These are phyloP conservation scores for Infundibulicybe gibba DNA, from an alignment of 768 basidiomycete genomes.

Conservation along the genomic window DNA sequence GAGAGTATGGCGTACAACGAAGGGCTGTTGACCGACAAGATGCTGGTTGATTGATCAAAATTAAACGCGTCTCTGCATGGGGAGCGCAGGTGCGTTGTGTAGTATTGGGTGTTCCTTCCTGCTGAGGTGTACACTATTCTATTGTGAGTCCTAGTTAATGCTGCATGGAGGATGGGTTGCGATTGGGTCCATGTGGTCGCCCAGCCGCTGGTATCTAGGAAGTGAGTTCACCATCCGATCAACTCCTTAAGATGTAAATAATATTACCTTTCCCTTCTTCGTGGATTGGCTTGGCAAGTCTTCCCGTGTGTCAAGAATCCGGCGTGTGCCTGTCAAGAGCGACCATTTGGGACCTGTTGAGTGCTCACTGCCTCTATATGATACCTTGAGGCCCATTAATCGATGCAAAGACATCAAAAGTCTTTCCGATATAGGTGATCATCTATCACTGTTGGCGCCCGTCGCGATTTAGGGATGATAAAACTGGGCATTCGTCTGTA, in stretches of 20 bases:
- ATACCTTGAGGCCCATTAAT: constrained; percentile 7
- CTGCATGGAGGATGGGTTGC: constrained; percentile 17
- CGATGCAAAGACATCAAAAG: not conserved
- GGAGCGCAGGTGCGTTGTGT: constrained; percentile 61
- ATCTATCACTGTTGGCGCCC: too few species aligned
- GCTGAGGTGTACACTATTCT: constrained; percentile 39
- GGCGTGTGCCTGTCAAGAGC: not conserved
- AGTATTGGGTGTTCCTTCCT: constrained; percentile 40
- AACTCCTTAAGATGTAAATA: constrained; percentile 40
- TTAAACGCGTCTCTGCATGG: constrained; percentile 23
- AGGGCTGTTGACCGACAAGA: constrained; percentile 81
- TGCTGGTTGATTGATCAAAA: constrained; percentile 65
- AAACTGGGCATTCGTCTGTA: too few species aligned
- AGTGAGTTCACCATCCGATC: constrained; percentile 60
- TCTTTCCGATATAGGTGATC: constrained; percentile 1
- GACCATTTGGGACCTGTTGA: constrained; percentile 10
- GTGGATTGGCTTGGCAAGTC: constrained; percentile 7
- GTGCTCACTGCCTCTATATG: constrained; percentile 12
- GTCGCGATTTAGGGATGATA: too few species aligned
- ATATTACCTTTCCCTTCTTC: constrained; percentile 32
- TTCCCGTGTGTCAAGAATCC: not conserved
- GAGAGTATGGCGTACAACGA: constrained; percentile 93
- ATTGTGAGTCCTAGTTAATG: constrained; percentile 24
- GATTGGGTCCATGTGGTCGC: constrained; percentile 15
- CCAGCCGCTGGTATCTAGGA: constrained; percentile 20